Evolutionary conservation across 306 rosid species (phyloP).

Genomic region (Cicer pinnatifidum): DNA sequence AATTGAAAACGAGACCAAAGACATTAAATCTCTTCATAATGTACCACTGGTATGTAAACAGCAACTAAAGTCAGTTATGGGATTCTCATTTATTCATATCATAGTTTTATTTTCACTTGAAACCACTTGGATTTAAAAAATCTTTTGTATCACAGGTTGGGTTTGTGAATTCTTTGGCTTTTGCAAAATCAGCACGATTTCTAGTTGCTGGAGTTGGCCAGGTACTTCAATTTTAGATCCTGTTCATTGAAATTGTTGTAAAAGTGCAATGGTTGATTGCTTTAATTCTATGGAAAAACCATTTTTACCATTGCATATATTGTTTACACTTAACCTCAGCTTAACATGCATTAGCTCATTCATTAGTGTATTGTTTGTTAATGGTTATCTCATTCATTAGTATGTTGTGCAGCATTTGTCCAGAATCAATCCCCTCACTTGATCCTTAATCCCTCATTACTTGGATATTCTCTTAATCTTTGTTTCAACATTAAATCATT

Average conservation of each 20-base stretch:
- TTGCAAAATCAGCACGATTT: conserved; percentile 83
- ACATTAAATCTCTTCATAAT: conserved; percentile 58
- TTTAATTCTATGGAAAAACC: neutral
- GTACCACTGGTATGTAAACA: conserved; percentile 78
- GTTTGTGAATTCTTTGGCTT: conserved; percentile 86
- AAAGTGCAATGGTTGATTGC: neutral
- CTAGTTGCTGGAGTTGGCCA: conserved; percentile 92
- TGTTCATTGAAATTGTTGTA: neutral
- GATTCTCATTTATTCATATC: conserved; percentile 21
- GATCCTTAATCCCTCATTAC: neutral
- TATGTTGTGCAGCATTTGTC: neutral
- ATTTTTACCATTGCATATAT: neutral
- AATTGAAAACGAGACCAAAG: conserved; percentile 67
- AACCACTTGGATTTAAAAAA: conserved; percentile 20
- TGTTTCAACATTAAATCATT: neutral
- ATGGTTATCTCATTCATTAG: neutral
- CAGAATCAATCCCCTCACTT: neutral
- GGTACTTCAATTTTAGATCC: conserved; percentile 49
- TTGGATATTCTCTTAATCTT: neutral
- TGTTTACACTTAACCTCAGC: neutral
- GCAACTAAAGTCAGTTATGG: conserved; percentile 9
- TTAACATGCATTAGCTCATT: neutral
- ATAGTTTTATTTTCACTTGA: conserved; percentile 29
- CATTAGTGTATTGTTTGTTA: neutral
- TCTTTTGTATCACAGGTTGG: conserved; percentile 70